Conservation (phyloP, 2,329 filamentous ascomycete species). For the Nothomitra cinnamomea region DNA sequence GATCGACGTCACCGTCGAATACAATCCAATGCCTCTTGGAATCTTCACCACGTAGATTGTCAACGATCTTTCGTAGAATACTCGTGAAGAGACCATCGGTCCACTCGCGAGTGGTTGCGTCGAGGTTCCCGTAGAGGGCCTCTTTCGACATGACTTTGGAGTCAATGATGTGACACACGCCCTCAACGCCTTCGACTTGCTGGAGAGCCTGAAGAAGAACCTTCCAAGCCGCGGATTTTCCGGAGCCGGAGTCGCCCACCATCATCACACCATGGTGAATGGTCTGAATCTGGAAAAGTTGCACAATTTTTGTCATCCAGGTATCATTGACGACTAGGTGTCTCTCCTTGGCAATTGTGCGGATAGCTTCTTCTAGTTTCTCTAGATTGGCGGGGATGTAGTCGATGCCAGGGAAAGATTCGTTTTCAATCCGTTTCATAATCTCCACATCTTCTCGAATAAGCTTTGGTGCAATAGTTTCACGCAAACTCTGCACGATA, state of each 20-base stretch:
- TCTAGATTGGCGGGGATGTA: constrained; percentile 82
- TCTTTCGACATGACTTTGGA: constrained; percentile 99
- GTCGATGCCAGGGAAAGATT: constrained; percentile 81
- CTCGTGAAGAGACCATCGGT: constrained; percentile 97
- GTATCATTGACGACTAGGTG: constrained; percentile 80
- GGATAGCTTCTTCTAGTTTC: constrained; percentile 64
- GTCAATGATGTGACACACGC: constrained; percentile 93
- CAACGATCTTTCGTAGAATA: constrained; percentile 93
- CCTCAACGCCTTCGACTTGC: constrained; percentile 77
- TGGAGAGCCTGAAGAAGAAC: constrained; percentile 82
- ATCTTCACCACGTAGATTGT: constrained; percentile 94
- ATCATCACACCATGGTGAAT: constrained; percentile 99
- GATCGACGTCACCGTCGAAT: constrained; percentile 97
- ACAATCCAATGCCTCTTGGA: constrained; percentile 98
- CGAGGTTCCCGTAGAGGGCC: constrained; percentile 83
- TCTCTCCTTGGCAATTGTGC: constrained; percentile 64
- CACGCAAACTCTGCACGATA: constrained; percentile 92
- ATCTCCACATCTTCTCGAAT: constrained; percentile 82
- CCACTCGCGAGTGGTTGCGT: constrained; percentile 96
- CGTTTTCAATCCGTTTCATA: constrained; percentile 66
- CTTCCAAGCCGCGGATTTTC: constrained; percentile 92
- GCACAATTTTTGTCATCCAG: constrained; percentile 95
- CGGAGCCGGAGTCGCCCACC: constrained; percentile 94
- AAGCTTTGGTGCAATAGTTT: constrained; percentile 95
- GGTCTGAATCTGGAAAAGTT: constrained; percentile 93